phyloP scores from a whole-genome alignment of 495 filamentous ascomycete genomes.

The Neurospora sp. region DNA sequence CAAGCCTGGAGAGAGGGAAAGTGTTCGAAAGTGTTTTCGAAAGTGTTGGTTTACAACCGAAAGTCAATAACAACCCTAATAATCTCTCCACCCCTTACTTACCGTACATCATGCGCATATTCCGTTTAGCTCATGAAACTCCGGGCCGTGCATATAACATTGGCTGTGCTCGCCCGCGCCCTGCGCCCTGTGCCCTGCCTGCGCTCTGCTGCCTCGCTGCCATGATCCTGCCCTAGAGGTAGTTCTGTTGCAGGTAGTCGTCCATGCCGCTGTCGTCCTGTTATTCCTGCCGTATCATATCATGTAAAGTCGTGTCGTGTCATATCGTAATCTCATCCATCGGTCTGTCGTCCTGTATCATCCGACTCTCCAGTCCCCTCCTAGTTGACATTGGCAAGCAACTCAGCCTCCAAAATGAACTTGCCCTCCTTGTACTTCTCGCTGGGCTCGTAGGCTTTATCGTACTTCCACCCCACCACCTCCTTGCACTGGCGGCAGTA shows the following conservation, averaged over 20 bases:
- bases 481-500: slow-evolving; percentile 78
- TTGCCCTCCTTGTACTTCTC: slow-evolving; percentile 99
- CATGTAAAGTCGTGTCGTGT: not conserved
- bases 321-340: not conserved
- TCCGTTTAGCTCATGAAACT: not conserved
- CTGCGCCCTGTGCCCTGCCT: not conserved
- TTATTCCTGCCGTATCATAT: not conserved
- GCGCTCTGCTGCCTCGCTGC: not conserved
- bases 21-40: not conserved
- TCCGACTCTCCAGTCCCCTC: not conserved
- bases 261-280: not conserved
- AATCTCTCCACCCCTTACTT: not conserved
- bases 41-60: not conserved
- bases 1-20: not conserved
- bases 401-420: slow-evolving; percentile 90
- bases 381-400: slow-evolving; percentile 67
- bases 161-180: not conserved
- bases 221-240: not conserved
- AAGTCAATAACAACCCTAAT: not conserved
- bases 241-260: not conserved
- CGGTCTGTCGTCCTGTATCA: not conserved
- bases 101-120: not conserved
- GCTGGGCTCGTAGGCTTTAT: slow-evolving; percentile 80
- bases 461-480: slow-evolving; percentile 97
- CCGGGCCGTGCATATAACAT: not conserved